Evolutionary conservation across 768 basidiomycete species (phyloP), one percentile per base, ranked within the genome.

Genomic region (Boletus eberwhitei): DNA sequence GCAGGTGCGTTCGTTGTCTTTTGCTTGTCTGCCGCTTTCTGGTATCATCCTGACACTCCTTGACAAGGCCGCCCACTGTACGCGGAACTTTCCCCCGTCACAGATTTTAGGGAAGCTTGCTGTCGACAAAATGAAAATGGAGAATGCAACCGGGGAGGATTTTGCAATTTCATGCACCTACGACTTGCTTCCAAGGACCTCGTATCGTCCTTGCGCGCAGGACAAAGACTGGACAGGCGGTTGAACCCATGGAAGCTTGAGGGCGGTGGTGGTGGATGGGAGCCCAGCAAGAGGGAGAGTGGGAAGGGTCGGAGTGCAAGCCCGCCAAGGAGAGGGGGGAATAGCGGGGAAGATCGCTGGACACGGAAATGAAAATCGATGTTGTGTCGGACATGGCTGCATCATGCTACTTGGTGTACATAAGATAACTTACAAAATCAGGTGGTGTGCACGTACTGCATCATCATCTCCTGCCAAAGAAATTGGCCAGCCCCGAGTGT

Each of bases 91-190:
- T 95, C 93, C 2, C 97, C 97, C 13, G 97, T 99, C 17, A 98
- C 95, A 29, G 97, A 99, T 74, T 99, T 99, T 72, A 87, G 95
- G 47, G 97, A 99, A 74, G 95, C 95, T 0, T 99, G 97, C 69
- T 99, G 97, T 71, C 84, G 97, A 44, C 97, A 99, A 72, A 98
- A 99, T 64, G 97, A 99, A 71, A 90, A 98, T 63, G 97, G 97
- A 8, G 92, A 96, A 73, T 99, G 97, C 72, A 96, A 96, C 65
- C 87, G 97, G 40, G 97, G 96, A 31, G 94, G 94, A 3, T 98
- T 97, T 76, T 98, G 96, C 74, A 98, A 99, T 72, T 99, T 99
- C 68, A 97, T 98, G 93, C 95, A 98, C 75, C 77, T 98, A 34
- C 86, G 92, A 14, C 79, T 93, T 21, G 90, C 95, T 5, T 90